These are phyloP conservation scores for Echinosophora koreensis DNA, from an alignment of 306 rosid species.

Conservation along the genomic window DNA sequence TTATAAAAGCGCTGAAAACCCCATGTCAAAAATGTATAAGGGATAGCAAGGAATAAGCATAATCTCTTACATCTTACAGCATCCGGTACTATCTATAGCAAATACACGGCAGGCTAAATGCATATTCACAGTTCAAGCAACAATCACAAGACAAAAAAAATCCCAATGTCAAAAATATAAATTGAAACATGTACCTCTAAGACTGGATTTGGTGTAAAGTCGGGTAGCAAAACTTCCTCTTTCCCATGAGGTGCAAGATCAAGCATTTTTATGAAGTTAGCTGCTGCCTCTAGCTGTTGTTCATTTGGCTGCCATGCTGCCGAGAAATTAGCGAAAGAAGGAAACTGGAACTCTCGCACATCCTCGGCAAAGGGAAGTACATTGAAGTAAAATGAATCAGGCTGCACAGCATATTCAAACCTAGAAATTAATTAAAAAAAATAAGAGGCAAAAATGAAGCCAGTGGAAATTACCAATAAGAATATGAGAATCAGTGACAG, in stretches of 20 bases:
- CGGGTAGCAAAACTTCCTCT: conserved; percentile 77
- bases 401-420: conserved; percentile 61
- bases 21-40: background rate
- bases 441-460: conserved; percentile 36
- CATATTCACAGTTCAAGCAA: background rate
- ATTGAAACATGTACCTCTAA: conserved; percentile 68
- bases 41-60: conserved; percentile 22
- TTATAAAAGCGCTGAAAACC: conserved; percentile 75
- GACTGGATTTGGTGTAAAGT: conserved; percentile 83
- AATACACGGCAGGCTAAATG: conserved; percentile 26
- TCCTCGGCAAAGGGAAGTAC: conserved; percentile 90
- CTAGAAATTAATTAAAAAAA: conserved; percentile 33
- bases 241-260: conserved; percentile 79
- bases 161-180: background rate
- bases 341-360: conserved; percentile 89
- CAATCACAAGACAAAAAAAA: background rate
- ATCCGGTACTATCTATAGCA: conserved; percentile 18
- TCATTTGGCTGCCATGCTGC: conserved; percentile 70
- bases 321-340: conserved; percentile 75
- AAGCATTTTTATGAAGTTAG: conserved; percentile 71
- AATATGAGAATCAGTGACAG: conserved; percentile 18
- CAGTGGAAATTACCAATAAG: background rate
- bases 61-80: conserved; percentile 17
- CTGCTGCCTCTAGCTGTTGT: conserved; percentile 83
- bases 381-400: conserved; percentile 89